Evolutionary conservation across 164 flowering plant genomes (phyloP).

Genomic region (Nymphaea colorata): DNA sequence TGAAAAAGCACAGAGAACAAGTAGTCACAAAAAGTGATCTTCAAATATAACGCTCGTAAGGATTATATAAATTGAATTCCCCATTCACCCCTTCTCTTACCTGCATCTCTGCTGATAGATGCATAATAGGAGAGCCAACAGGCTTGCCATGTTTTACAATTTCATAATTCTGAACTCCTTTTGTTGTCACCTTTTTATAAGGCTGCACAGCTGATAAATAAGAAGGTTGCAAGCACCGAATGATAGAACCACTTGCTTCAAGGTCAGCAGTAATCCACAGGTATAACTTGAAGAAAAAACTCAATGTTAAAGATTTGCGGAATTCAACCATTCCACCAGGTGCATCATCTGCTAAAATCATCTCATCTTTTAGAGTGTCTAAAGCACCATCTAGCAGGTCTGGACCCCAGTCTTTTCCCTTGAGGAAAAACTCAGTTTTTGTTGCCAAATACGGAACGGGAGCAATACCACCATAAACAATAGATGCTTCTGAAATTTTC

Average conservation of each 20-base stretch:
- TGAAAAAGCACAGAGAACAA: too few species aligned
- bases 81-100: constrained; percentile 11
- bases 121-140: constrained; percentile 85
- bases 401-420: constrained; percentile 64
- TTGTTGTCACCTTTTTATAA: constrained; percentile 36
- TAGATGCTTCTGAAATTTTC: constrained; percentile 70
- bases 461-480: constrained; percentile 95
- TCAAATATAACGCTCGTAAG: too few species aligned
- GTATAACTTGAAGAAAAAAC: constrained; percentile 91
- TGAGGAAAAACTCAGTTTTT: constrained; percentile 40
- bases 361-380: constrained; percentile 41
- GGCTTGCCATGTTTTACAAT: constrained; percentile 61
- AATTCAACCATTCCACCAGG: constrained; percentile 99
- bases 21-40: too few species aligned
- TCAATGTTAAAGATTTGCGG: constrained; percentile 66
- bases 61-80: too few species aligned
- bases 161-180: constrained; percentile 73
- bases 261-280: constrained; percentile 72
- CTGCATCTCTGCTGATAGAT: constrained; percentile 91
- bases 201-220: constrained; percentile 61
- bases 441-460: constrained; percentile 57
- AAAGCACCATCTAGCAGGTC: constrained; percentile 50
- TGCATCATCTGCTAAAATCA: constrained; percentile 62
- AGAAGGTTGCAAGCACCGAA: constrained; percentile 30
- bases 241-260: constrained; percentile 21